phyloP scores from a whole-genome alignment of 176 grass and related monocot species.

The Oryza officinalis region DNA sequence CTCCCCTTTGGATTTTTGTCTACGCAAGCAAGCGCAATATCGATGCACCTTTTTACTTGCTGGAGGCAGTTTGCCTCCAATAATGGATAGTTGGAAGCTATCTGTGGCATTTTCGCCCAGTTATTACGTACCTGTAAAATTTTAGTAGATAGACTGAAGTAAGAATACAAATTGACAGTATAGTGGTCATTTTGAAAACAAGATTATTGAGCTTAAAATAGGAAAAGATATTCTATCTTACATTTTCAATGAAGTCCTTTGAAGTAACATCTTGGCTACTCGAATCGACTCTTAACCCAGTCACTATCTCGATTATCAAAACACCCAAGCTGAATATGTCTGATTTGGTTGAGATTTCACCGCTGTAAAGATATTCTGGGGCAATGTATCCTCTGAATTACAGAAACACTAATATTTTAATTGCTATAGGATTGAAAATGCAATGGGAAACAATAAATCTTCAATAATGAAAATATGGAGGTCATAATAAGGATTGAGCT shows the following conservation, averaged over 20 bases:
- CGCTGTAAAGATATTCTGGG: slow-evolving; percentile 32
- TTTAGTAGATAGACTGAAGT: not conserved
- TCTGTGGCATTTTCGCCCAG: slow-evolving; percentile 19
- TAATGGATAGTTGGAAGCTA: slow-evolving; percentile 19
- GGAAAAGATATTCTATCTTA: not conserved
- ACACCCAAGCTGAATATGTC: slow-evolving; percentile 35
- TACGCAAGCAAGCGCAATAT: slow-evolving; percentile 6
- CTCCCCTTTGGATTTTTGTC: slow-evolving; percentile 7
- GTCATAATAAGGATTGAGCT: not conserved
- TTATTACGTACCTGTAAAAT: slow-evolving; percentile 17
- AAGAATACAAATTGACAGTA: not conserved
- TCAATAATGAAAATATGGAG: not conserved
- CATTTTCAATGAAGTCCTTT: not conserved
- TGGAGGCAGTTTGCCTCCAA: slow-evolving; percentile 24
- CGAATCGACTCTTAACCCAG: not conserved
- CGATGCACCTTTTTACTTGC: slow-evolving; percentile 31
- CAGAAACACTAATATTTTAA: not conserved
- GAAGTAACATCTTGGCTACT: slow-evolving; percentile 6
- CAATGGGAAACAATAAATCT: not conserved
- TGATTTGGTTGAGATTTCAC: slow-evolving; percentile 38
- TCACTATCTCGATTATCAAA: slow-evolving; percentile 23
- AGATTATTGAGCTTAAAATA: not conserved
- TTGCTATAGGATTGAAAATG: not conserved
- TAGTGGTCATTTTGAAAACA: not conserved
- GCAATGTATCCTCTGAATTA: slow-evolving; percentile 39